Percentiles rank a stretch among this genome's conserved stretches.
Evolutionary conservation across 1,284 basidiomycete species (phyloP).

Genomic region (Leucoagaricus sp.): DNA sequence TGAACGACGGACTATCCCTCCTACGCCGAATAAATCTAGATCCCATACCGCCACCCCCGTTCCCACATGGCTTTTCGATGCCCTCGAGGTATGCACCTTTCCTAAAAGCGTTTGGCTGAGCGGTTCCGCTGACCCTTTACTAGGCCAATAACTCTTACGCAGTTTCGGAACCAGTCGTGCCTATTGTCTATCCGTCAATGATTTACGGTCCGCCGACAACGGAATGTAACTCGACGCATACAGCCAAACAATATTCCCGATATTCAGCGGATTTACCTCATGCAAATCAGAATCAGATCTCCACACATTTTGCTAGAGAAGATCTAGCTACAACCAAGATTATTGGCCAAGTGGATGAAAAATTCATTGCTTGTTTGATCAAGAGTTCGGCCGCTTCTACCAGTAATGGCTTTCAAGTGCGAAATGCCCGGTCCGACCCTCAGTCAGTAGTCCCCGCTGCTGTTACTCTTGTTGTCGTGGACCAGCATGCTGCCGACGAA

Average conservation of each 20-base stretch:
- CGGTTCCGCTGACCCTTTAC: neutral
- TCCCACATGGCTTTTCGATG: slow-evolving; percentile 11
- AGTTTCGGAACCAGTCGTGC: slow-evolving; percentile 6
- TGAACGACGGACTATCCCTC: slow-evolving; percentile 7
- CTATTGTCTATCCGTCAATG: neutral
- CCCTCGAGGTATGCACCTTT: slow-evolving; percentile 5
- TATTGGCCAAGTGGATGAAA: slow-evolving; percentile 84
- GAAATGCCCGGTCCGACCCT: neutral
- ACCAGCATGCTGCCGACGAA: slow-evolving; percentile 97
- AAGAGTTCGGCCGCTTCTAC: slow-evolving; percentile 22
- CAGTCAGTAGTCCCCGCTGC: slow-evolving; percentile 12
- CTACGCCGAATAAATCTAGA: slow-evolving; percentile 1
- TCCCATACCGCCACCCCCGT: neutral
- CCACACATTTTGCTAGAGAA: slow-evolving; percentile 47
- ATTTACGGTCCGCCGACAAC: neutral
- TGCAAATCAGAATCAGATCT: slow-evolving; percentile 12
- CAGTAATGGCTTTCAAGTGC: slow-evolving; percentile 8
- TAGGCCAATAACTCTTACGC: slow-evolving; percentile 13
- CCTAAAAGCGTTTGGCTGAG: slow-evolving; percentile 1
- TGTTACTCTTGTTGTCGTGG: slow-evolving; percentile 69
- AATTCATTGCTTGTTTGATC: slow-evolving; percentile 81
- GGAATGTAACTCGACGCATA: neutral
- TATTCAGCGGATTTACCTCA: slow-evolving; percentile 4
- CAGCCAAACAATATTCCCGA: neutral
- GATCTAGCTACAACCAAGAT: slow-evolving; percentile 58